Base-by-base conservation (phyloP, 139 green algal species). In the Volvox africanus region DNA sequence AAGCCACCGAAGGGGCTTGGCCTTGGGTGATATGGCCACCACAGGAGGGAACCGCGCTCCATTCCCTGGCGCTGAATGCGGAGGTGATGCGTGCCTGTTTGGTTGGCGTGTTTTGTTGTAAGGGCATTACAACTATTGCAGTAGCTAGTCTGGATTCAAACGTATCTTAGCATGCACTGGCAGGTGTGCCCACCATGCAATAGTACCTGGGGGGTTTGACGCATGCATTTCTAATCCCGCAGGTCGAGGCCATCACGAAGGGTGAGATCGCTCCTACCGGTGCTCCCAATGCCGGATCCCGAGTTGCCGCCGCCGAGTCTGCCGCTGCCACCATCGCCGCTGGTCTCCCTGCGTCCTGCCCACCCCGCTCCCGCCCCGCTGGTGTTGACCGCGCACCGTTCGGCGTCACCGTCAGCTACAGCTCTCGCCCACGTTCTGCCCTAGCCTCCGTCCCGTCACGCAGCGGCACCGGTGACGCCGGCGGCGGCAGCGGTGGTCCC, bases 171-270 rank as follows among this genome's bases (percentile, higher is more conserved):
- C 5, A 5, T 55, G 44, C 44, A 9, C 9, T 55, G 44, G 5
- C 44, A n/a, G n/a, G n/a, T 55, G 44, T 55, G 44, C 9, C 5
- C 44, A 9, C 44, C 44, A 55, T 14, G 9, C 44, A 5, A 55
- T 9, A 55, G 44, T 55, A 9, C 44, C 5, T 9, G n/a, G n/a
- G n/a, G n/a, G n/a, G 9, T 55, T 55, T 14, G 44, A 55, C 44
- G 9, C 5, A 55, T 55, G 5, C 9, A 5, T 55, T 55, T 55
- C 9, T 55, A 14, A 9, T 14, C 65, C 6, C 24, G 5, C 82
- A 79, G 62, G 86, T 90, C 0, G 86, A 90, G 50, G 86, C 86
- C 0, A 44, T 90, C 30, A 76, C 55, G 1, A 33, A 84, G 37
- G 84, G 84, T 71, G 84, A 88, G 67, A 30, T 68, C 24, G 36